These are phyloP conservation scores for Stereum hirsutum DNA, from an alignment of 1,284 basidiomycete species.

Conservation along the genomic window DNA sequence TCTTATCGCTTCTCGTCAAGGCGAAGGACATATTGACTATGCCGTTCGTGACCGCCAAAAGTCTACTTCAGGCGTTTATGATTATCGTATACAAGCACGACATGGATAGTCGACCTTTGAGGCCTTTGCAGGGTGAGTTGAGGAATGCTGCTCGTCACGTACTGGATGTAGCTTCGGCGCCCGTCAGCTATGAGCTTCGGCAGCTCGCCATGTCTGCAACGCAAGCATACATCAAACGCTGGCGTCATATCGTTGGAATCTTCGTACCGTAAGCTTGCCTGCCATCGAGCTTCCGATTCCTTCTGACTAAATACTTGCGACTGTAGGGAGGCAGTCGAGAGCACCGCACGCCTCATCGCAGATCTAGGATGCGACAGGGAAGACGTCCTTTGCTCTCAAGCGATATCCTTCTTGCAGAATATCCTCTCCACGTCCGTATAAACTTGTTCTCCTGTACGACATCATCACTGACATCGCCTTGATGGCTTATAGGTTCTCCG, in stretches of 20 bases:
- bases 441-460: background rate
- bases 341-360: conserved; percentile 35
- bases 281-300: conserved; percentile 1
- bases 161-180: conserved; percentile 39
- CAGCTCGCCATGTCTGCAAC: conserved; percentile 50
- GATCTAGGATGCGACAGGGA: conserved; percentile 40
- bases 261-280: conserved; percentile 37
- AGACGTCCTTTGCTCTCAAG: conserved; percentile 48
- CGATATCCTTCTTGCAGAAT: conserved; percentile 40
- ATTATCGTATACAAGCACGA: conserved; percentile 64
- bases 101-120: conserved; percentile 42
- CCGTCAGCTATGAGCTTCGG: conserved; percentile 54
- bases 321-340: conserved; percentile 42
- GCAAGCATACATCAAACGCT: conserved; percentile 54
- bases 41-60: conserved; percentile 46
- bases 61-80: conserved; percentile 49
- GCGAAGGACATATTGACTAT: conserved; percentile 32
- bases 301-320: conserved; percentile 1
- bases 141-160: conserved; percentile 41
- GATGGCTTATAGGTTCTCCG: conserved; percentile 32
- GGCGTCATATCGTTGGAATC: conserved; percentile 40
- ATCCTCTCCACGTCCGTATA: conserved; percentile 37
- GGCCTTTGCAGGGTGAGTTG: conserved; percentile 40
- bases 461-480: background rate
- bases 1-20: conserved; percentile 38